phyloP scores from a whole-genome alignment of 352 stramenopile genomes.

The Pythium dissimile region DNA sequence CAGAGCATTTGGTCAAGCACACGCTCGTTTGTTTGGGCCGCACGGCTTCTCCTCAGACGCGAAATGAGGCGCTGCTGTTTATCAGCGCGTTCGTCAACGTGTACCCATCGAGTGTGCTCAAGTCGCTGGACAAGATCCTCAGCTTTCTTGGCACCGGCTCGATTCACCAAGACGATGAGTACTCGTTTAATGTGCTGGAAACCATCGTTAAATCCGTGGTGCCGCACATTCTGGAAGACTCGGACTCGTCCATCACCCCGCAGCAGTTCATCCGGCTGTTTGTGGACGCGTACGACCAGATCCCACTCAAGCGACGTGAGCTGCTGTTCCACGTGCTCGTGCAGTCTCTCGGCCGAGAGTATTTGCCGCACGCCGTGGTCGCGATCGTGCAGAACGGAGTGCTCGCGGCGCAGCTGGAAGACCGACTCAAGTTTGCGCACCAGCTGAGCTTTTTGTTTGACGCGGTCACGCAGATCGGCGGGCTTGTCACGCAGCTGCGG shows the following conservation, averaged over 20 bases:
- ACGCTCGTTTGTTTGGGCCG: conserved; percentile 63
- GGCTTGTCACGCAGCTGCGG: conserved; percentile 54
- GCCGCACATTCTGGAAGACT: conserved; percentile 54
- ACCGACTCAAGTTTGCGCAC: conserved; percentile 68
- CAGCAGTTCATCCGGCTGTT: conserved; percentile 80
- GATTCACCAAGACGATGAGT: conserved; percentile 77
- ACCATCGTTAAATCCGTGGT: conserved; percentile 81
- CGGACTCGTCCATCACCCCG: conserved; percentile 38
- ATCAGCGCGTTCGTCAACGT: conserved; percentile 77
- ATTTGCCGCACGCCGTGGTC: conserved; percentile 52
- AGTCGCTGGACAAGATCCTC: conserved; percentile 77
- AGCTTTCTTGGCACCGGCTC: conserved; percentile 51
- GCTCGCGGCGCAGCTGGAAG: conserved; percentile 32
- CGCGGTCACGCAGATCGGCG: conserved; percentile 52
- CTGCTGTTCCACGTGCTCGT: conserved; percentile 70
- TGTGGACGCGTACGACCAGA: conserved; percentile 66
- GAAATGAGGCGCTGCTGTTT: conserved; percentile 81
- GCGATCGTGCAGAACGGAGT: conserved; percentile 51
- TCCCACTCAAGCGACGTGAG: conserved; percentile 52
- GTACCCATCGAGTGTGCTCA: conserved; percentile 64
- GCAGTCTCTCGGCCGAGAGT: conserved; percentile 40
- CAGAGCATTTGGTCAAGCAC: conserved; percentile 74
- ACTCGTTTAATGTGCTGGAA: conserved; percentile 86
- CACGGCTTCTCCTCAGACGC: conserved; percentile 68
- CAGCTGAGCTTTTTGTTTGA: conserved; percentile 55